Conservation (phyloP, 106 monocot species). For the Dioscorea zingiberensis region DNA sequence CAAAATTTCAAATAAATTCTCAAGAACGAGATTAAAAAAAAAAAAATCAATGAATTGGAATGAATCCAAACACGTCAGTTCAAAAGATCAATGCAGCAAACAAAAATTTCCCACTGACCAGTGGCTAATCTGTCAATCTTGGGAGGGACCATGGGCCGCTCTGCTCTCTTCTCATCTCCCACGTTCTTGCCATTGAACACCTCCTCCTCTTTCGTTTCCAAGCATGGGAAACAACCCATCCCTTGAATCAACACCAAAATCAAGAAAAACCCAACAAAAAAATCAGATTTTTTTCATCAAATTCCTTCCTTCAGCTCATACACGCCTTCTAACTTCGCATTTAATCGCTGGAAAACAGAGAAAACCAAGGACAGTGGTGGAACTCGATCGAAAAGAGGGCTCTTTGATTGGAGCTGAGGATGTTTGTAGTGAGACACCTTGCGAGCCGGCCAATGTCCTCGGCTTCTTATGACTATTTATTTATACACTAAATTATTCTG, state of each 20-base stretch:
- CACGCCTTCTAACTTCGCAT: not conserved
- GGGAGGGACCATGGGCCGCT: conserved; percentile 17
- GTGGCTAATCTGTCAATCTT: conserved; percentile 7
- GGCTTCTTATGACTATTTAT: not conserved
- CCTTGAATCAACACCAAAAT: conserved; percentile 3
- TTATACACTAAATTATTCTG: not conserved
- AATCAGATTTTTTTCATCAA: not conserved
- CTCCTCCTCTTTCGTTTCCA: conserved; percentile 11
- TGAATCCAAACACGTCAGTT: no score
- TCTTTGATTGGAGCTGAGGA: not conserved
- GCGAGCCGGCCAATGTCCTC: not conserved
- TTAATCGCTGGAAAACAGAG: not conserved
- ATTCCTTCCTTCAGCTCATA: not conserved
- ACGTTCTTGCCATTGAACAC: not conserved
- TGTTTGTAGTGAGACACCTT: not conserved
- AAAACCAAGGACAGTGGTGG: not conserved
- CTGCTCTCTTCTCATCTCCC: conserved; percentile 3
- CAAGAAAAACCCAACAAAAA: not conserved
- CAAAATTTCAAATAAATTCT: no score
- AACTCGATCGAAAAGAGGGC: not conserved
- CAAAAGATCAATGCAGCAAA: no score
- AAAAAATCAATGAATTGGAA: not conserved
- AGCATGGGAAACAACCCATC: conserved; percentile 23
- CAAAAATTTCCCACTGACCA: not conserved
- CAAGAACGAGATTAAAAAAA: no score